phyloP scores from a whole-genome alignment of 305 asterid genomes.

The Fraxinus velutina region DNA sequence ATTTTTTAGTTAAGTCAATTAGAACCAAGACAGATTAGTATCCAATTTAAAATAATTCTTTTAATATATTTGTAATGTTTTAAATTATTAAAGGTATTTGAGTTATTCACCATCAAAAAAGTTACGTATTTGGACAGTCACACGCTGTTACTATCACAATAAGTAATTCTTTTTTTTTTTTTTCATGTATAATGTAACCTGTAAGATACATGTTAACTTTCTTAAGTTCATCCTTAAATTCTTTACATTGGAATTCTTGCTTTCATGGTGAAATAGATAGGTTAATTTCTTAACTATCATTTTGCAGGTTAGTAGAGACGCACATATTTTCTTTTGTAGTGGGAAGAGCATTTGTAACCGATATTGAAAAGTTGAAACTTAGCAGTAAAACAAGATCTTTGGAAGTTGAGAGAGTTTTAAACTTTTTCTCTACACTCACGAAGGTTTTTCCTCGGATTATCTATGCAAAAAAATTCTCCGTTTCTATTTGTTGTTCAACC shows the following conservation, averaged over 20 bases:
- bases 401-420: slow-evolving; percentile 85
- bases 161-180: background rate
- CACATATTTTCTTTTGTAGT: slow-evolving; percentile 96
- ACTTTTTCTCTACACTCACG: slow-evolving; percentile 72
- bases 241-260: slow-evolving; percentile 18
- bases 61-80: too few relatives aligned
- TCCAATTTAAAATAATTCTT: too few relatives aligned
- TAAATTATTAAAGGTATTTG: too few relatives aligned
- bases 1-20: too few relatives aligned
- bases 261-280: slow-evolving; percentile 21
- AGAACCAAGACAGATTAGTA: too few relatives aligned
- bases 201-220: background rate
- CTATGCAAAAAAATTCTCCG: background rate
- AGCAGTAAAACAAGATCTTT: slow-evolving; percentile 86
- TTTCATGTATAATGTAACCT: background rate
- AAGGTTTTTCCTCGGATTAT: slow-evolving; percentile 48
- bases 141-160: background rate
- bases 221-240: slow-evolving; percentile 6
- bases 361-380: slow-evolving; percentile 91
- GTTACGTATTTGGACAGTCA: too few relatives aligned
- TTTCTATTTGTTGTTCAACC: slow-evolving; percentile 20
- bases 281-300: slow-evolving; percentile 30
- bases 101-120: too few relatives aligned
- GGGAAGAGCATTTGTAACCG: slow-evolving; percentile 97
- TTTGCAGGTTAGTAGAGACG: slow-evolving; percentile 94